Evolutionary conservation across 1,284 basidiomycete species (phyloP), one percentile per base, ranked within the genome.

Genomic region (Sanguinoderma infundibulare): DNA sequence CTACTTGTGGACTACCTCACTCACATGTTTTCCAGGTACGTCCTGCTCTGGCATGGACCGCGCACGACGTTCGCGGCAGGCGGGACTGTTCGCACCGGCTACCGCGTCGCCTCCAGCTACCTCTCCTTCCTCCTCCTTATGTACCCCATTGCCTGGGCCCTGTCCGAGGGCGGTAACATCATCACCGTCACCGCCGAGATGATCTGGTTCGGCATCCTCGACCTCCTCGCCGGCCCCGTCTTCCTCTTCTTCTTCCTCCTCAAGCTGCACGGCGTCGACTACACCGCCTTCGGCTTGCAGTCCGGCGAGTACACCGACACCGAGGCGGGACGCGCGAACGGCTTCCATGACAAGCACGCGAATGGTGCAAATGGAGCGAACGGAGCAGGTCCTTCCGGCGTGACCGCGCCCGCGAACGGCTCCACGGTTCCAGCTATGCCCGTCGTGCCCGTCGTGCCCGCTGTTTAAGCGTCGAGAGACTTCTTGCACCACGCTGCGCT

Each of bases 191-290:
- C 77, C 36, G 71, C 72, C 57, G 82, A 79, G 69, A 79, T 79
- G 79, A 72, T 84, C 55, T 87, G 83, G 74, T 88, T 87, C 72
- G 87, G 86, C 60, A 75, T 87, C 57, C 79, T 89, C 57, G 87
- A 89, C 70, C 57, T 89, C 24, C 60, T 87, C 66, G 79, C 83
- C 65, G 86, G 82, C 63, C 83, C 84, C 14, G 70, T 83, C 57
- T 84, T 82, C 72, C 69, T 79, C n/a, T 56, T 75, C 59, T 59
- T 69, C 53, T 77, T 73, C 67, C 67, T 81, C 53, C 72, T 53
- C 30, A 62, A 64, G 10, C 51, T 81, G 46, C 59, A 68, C 20
- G 57, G 24, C n/a, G 67, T 78, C 53, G 72, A 74, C 60, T 70
- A 71, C 40, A 58, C 47, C 22, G 38, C 67, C 5, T 71, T 76